Evolutionary conservation across 2,329 filamentous ascomycete genomes (phyloP).

Genomic region (Pseudogymnoascus sp.): DNA sequence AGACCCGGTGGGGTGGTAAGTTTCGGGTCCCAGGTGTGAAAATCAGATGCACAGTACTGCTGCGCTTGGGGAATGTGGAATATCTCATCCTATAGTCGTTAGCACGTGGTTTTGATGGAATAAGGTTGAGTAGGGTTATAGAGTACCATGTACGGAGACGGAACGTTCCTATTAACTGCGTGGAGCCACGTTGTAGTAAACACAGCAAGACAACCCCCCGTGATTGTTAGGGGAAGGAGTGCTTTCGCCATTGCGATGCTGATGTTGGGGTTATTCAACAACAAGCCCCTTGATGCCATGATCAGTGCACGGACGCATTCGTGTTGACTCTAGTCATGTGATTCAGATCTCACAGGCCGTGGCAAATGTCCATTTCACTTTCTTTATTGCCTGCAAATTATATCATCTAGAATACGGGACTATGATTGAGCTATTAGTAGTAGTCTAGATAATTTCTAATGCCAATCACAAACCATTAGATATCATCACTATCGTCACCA

Average conservation of each 20-base stretch:
- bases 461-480: background rate
- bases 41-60: slow-evolving; percentile 69
- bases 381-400: background rate
- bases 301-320: background rate
- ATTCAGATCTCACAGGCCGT: background rate
- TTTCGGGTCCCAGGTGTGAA: slow-evolving; percentile 83
- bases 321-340: background rate
- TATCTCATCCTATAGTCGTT: slow-evolving; percentile 58
- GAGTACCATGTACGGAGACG: background rate
- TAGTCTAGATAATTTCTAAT: background rate
- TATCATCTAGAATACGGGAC: background rate
- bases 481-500: background rate
- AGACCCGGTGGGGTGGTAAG: slow-evolving; percentile 93
- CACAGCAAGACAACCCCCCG: background rate
- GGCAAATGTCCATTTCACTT: background rate
- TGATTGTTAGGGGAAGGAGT: background rate
- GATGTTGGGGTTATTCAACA: background rate
- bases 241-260: background rate
- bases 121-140: no score
- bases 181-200: background rate
- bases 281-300: background rate
- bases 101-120: background rate
- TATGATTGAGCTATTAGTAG: background rate
- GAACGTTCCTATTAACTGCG: background rate
- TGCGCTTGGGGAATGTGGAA: slow-evolving; percentile 91